These are phyloP conservation scores for Malbranchea zuffiana DNA, from an alignment of 2,329 filamentous ascomycete genomes.

Conservation along the genomic window DNA sequence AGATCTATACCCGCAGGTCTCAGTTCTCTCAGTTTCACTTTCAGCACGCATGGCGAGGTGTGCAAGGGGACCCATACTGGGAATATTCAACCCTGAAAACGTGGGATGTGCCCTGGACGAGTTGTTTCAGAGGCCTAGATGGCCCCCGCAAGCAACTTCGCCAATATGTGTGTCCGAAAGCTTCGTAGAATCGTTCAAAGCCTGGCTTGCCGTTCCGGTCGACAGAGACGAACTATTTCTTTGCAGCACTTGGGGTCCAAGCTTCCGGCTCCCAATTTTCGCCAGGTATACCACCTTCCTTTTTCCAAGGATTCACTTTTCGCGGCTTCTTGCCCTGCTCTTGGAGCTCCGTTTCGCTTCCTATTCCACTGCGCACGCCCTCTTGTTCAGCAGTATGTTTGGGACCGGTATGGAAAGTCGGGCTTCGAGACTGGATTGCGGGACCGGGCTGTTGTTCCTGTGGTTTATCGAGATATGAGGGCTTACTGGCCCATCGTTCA, in stretches of 20 bases:
- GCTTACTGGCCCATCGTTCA: slow-evolving; percentile 49
- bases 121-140: too few relatives aligned
- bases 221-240: too few relatives aligned
- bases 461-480: slow-evolving; percentile 48
- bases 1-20: too few relatives aligned
- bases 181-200: too few relatives aligned
- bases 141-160: too few relatives aligned
- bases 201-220: too few relatives aligned
- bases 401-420: slow-evolving; percentile 24
- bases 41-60: too few relatives aligned
- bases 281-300: slow-evolving; percentile 44
- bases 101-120: too few relatives aligned
- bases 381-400: slow-evolving; percentile 18
- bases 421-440: slow-evolving; percentile 35
- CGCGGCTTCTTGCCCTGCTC: slow-evolving; percentile 15
- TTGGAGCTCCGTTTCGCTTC: slow-evolving; percentile 23
- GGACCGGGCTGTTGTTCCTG: slow-evolving; percentile 37
- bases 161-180: too few relatives aligned
- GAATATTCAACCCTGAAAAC: too few relatives aligned
- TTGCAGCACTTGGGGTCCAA: slow-evolving; percentile 45
- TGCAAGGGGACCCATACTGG: too few relatives aligned
- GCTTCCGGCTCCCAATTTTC: slow-evolving; percentile 58
- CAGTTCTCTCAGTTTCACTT: too few relatives aligned
- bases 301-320: slow-evolving; percentile 47
- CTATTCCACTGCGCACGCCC: slow-evolving; percentile 24